Percentiles rank a stretch among this genome's conserved stretches.
These are phyloP conservation scores for Draba incana DNA, from an alignment of 345 rosid species.

Conservation along the genomic window DNA sequence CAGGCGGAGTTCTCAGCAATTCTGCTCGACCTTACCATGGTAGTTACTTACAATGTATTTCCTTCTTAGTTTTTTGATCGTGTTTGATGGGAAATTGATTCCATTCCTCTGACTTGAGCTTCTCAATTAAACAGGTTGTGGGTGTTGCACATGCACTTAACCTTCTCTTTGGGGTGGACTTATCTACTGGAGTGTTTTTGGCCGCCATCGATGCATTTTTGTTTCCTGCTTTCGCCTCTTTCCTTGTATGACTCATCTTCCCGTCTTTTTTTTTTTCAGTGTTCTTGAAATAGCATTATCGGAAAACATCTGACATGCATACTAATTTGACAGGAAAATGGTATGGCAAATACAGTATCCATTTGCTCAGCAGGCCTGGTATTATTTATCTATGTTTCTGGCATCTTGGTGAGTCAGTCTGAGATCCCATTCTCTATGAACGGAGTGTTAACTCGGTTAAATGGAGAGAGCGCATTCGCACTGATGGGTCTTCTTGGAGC, in stretches of 20 bases:
- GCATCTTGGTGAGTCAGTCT: slow-evolving; percentile 77
- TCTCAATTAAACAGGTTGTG: slow-evolving; percentile 62
- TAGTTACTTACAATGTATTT: slow-evolving; percentile 38
- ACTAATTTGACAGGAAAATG: slow-evolving; percentile 57
- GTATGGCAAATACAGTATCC: slow-evolving; percentile 59
- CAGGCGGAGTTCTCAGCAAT: slow-evolving; percentile 80
- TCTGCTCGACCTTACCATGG: slow-evolving; percentile 83
- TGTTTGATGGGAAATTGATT: slow-evolving; percentile 9
- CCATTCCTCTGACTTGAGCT: slow-evolving; percentile 31
- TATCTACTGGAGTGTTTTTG: slow-evolving; percentile 79
- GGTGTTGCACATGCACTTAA: slow-evolving; percentile 94
- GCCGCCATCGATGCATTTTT: slow-evolving; percentile 86
- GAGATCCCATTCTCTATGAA: slow-evolving; percentile 67
- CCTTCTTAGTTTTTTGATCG: not conserved
- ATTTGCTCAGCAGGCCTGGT: slow-evolving; percentile 60
- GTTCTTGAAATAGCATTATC: slow-evolving; percentile 18
- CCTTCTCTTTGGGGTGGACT: slow-evolving; percentile 82
- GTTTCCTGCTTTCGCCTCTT: slow-evolving; percentile 72
- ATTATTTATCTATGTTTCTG: slow-evolving; percentile 63
- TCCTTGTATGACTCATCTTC: slow-evolving; percentile 59
- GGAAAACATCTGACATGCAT: slow-evolving; percentile 30
- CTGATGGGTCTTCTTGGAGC: slow-evolving; percentile 99
- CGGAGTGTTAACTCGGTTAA: slow-evolving; percentile 60
- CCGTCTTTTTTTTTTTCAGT: not conserved
- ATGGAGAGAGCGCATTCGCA: slow-evolving; percentile 74